phyloP scores from a whole-genome alignment of 139 green algal species.

The Dunaliella primolecta region DNA sequence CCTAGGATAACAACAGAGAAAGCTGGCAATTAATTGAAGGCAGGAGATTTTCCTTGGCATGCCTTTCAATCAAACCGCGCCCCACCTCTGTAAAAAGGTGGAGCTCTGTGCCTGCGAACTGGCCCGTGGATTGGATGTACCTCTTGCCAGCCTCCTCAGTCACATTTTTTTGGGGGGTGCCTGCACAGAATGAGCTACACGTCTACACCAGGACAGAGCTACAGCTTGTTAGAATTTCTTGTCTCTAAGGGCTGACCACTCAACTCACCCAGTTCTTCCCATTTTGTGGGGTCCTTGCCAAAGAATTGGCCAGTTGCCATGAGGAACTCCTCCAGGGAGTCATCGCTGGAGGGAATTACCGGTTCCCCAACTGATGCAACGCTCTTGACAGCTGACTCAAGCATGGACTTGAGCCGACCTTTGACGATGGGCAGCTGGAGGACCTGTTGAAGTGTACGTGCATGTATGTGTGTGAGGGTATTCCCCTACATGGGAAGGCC shows the following conservation, averaged over 20 bases:
- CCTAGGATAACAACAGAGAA: too few relatives aligned
- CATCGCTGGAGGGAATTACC: slow-evolving; percentile 44
- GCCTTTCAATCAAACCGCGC: too few relatives aligned
- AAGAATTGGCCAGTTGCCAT: slow-evolving; percentile 55
- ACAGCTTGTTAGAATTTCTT: slow-evolving; percentile 1
- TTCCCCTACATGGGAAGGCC: neutral
- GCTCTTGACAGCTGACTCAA: slow-evolving; percentile 32
- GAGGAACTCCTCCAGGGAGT: slow-evolving; percentile 54
- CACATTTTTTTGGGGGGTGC: slow-evolving; percentile 42
- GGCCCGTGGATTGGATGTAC: slow-evolving; percentile 56
- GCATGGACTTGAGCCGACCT: slow-evolving; percentile 37
- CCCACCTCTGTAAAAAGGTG: slow-evolving; percentile 42
- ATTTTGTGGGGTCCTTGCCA: slow-evolving; percentile 65
- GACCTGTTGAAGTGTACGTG: slow-evolving; percentile 37
- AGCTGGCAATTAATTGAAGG: too few relatives aligned
- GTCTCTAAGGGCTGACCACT: too few relatives aligned
- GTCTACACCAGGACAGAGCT: too few relatives aligned
- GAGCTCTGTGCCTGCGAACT: slow-evolving; percentile 63
- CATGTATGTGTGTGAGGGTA: neutral
- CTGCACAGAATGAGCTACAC: too few relatives aligned
- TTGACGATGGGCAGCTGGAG: slow-evolving; percentile 60
- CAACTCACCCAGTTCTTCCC: slow-evolving; percentile 54
- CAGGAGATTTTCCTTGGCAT: too few relatives aligned
- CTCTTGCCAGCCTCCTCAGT: slow-evolving; percentile 54
- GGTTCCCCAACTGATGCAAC: slow-evolving; percentile 36